Base-by-base conservation (phyloP, 768 basidiomycete species). In the Galerina sulciceps region DNA sequence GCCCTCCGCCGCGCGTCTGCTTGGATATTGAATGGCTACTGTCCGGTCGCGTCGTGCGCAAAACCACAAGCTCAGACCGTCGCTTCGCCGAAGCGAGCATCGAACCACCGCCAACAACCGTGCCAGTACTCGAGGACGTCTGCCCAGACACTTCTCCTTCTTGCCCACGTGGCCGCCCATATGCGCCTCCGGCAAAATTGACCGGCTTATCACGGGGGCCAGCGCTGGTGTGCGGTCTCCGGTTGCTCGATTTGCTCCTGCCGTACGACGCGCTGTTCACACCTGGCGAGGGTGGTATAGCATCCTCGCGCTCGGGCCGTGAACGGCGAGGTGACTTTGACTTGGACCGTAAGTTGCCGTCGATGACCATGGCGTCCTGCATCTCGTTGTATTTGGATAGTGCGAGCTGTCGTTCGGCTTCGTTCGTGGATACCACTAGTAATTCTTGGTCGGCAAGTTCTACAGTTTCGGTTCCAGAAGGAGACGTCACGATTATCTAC, bases 181-280 rank as follows among this genome's bases (percentile, higher is more conserved):
- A 70, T 38, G 65, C 62, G 23, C 61, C 62, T n/a, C 67, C 69
- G 41, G 59, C 67, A 59, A 74, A 75, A 51, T 70, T 73, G 50
- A 71, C 69, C 31, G 79, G 69, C 68, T 78, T 80, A 67, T 90
- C 89, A 58, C 86, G 76, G 23, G 85, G 86, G 11, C 89, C 89
- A n/a, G 87, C 88, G 58, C 86, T 88, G 20, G 89, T 91, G 67
- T 91, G 89, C 35, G 89, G 89, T 45, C 89, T 75, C 57, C 85
- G 79, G 38, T 74, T 69, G 43, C 70, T 62, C 17, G 65, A 57
- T 69, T 77, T 62, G 55, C 57, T 59, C 65, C 74, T 58, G 55
- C 45, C 43, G 69, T 17, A 64, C 61, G 62, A 59, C 66, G 64
- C 59, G 45, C 20, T 62, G 18, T 46, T 44, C 40, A 50, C 41